These are phyloP conservation scores for Mangifera indica DNA, from an alignment of 345 rosid genomes.

Conservation along the genomic window DNA sequence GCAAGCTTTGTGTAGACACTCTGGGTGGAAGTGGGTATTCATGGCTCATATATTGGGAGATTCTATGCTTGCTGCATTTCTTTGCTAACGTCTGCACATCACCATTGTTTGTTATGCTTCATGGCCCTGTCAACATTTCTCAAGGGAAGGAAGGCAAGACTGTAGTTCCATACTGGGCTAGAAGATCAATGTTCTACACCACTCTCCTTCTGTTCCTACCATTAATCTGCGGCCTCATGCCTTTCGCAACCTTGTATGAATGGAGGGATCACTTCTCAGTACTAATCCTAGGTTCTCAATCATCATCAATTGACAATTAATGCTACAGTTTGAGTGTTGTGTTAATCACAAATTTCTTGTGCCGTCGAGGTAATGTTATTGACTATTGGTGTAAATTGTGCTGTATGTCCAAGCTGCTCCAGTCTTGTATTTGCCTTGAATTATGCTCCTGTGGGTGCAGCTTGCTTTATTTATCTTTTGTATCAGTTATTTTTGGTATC, in stretches of 20 bases:
- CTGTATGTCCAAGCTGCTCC: background rate
- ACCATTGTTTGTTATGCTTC: constrained; percentile 41
- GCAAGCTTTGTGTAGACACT: constrained; percentile 79
- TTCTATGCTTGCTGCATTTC: constrained; percentile 65
- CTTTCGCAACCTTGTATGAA: constrained; percentile 62
- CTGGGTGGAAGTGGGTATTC: constrained; percentile 70
- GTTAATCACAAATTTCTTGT: background rate
- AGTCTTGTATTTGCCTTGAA: background rate
- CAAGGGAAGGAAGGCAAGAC: constrained; percentile 20
- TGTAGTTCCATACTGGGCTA: constrained; percentile 58
- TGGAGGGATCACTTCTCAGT: constrained; percentile 61
- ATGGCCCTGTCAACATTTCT: constrained; percentile 47
- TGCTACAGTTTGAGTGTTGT: background rate
- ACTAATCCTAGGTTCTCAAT: constrained; percentile 14
- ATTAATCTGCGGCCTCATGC: constrained; percentile 60
- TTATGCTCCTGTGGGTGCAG: background rate
- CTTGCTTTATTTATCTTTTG: background rate
- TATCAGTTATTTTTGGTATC: background rate
- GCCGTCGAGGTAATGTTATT: background rate
- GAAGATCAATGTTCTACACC: constrained; percentile 48
- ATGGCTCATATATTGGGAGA: constrained; percentile 80
- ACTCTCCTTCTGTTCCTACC: constrained; percentile 53
- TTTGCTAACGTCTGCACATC: constrained; percentile 44
- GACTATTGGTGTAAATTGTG: background rate
- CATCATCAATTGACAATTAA: constrained; percentile 17